Evolutionary conservation across 495 filamentous ascomycete species (phyloP), one percentile per base, ranked within the genome.

Genomic region (Trichoderma parareesei): DNA sequence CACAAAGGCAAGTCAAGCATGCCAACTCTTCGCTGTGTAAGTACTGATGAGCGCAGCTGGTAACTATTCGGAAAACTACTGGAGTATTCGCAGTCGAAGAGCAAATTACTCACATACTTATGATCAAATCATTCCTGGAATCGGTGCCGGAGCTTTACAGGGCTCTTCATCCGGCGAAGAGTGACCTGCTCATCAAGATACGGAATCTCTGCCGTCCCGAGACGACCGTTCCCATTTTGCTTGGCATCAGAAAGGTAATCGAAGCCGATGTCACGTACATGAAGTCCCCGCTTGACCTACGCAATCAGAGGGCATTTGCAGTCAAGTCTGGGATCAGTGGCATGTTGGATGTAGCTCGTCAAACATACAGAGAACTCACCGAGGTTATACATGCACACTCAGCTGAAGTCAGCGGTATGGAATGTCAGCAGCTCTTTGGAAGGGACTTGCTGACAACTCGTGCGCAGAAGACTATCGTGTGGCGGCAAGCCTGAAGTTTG

Each of bases 221-320:
- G 18, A 82, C 79, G n/a, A 79, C 88, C 48, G 77, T 75, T 27
- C 78, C 80, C 5, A 79, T 93, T 4, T 77, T 88, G 62, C 72
- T 79, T 8, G 69, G 91, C 3, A 93, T 98, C 64, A 77, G 85
- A 60, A 73, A 77, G 38, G 86, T 85, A 0, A 88, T 98, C 67
- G 96, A 98, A 65, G 85, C 90, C 60, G 88, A 94, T 72, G 88
- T 90, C 1, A 82, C 80, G 4, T 96, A 89, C 70, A 87, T 90
- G 67, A 90, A 83, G 61, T 84, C 86, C 48, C 90, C 94, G 3
- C 81, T 98, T 10, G 94, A 96, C 66, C 78, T 96, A 63, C 84
- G 92, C 62, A 95, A 97, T 69, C 95, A 98, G 73, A 81, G 94
- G 60, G 92, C 90, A 13, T 97, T 96, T 76, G 94, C 94, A 62